Base-by-base conservation (phyloP, 805 yeast genomes). In the Ogataea glucozyma region DNA sequence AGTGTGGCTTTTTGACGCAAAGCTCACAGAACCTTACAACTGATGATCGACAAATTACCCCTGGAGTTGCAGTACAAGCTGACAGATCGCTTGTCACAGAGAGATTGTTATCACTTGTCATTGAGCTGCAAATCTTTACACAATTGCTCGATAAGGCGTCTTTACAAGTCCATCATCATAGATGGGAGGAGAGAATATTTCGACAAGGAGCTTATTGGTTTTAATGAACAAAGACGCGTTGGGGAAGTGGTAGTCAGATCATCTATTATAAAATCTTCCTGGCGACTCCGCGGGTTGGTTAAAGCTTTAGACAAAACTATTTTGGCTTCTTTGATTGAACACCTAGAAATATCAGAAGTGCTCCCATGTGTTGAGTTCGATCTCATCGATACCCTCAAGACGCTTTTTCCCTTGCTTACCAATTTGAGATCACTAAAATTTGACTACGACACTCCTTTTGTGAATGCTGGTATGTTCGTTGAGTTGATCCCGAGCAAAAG, bases 291-390 rank as follows among this genome's bases (percentile, higher is more conserved):
- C 29, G 49, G 53, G 3, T 51, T 61, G 31, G 47, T 51, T 21
- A 44, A 48, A 34, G 46, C 58, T 6, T 19, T 57, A 9, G 21
- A 19, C 2, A 32, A 20, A 1, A 40, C 48, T 21, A 21, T 23
- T 7, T 31, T 54, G 30, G 40, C 47, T 1, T 14, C 26, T 2
- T 38, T 45, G 20, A 42, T 58, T 19, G 51, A 54, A 29, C 44
- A 41, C 19, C 33, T 58, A 2, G 59, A 51, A 40, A 35, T 58
- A 3, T 22, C 51, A 7, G 43, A 50, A 23, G 39, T 49, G 8
- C 27, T 58, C 26, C 62, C 63, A 3, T 60, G 59, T 18, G 43
- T 54, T 14, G 61, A 59, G 26, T 31, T 56, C 31, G 62, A 59
- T 17, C 37, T 50, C 3, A 38, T 40, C 2, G 43, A 43, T 12